Evolutionary conservation across 129 eudicot genomes (phyloP), one percentile per base, ranked within the genome.

Genomic region (Gnaphalium uliginosum): DNA sequence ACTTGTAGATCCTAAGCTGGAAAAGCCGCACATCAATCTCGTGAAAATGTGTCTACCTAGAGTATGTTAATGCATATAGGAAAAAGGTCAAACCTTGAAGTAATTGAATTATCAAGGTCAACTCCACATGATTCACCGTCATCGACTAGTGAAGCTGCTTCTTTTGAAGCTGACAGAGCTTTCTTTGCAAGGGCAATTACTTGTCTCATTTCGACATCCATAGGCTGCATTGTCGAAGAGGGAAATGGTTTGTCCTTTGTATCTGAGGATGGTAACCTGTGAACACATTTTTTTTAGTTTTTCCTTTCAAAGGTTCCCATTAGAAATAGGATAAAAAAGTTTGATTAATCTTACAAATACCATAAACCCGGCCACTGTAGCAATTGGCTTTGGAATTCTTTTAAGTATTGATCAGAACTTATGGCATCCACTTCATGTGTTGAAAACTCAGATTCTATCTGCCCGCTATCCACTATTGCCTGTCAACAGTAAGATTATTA

Each of bases 161-260:
- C 82, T 80, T 73, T 84, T 58, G 93, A 85, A 68, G 99, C 97
- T 67, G 87, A 89, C 67, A 94, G 82, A 84, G 97, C 93, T 84
- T 89, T 85, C 60, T 82, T 77, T 57, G 99, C 96, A 73, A 90
- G 96, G 57, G 83, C 76, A 77, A 87, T 74, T n/a, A 80, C 93
- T 79, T 73, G 81, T 15, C 71, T 66, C 29, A 85, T 76, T 84
- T 87, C 84, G 8, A 76, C 67, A 24, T 78, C 86, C 68, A 57
- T 46, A 66, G 85, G 78, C 66, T 87, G 83, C 65, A 67, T 66
- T 39, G 48, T 59, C 2, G 66, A 74, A 50, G 82, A 32, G 39
- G 82, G 71, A 19, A 83, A 35, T 63, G 72, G 37, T 4, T 51
- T 72, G 59, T 79, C 83, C 75, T 81, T 80, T 33, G 65, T 74